Evolutionary conservation across 768 basidiomycete species (phyloP).

Genomic region (Chalciporus piperatus): DNA sequence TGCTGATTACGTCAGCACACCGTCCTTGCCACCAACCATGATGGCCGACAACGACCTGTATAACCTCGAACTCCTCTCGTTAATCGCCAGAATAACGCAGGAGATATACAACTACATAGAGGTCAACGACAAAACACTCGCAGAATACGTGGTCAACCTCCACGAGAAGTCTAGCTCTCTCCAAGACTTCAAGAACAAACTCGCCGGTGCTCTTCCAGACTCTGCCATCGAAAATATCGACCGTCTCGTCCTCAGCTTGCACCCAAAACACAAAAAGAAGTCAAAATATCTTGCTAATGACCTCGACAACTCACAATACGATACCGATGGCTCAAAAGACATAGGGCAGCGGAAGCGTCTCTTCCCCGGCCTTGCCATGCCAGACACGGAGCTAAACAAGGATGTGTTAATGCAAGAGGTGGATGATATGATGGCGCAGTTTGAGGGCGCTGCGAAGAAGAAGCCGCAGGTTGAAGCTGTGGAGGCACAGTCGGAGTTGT

Average conservation of each 20-base stretch:
- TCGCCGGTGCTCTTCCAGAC: constrained; percentile 80
- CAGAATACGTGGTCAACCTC: constrained; percentile 91
- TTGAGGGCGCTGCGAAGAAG: constrained; percentile 69
- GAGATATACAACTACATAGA: constrained; percentile 88
- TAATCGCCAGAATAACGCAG: constrained; percentile 88
- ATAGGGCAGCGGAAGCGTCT: constrained; percentile 76
- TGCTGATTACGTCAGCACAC: constrained; percentile 21
- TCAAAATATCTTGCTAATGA: constrained; percentile 38
- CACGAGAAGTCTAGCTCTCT: constrained; percentile 83
- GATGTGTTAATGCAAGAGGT: constrained; percentile 87
- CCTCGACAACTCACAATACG: constrained; percentile 31
- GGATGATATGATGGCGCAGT: constrained; percentile 82
- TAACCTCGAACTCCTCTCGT: constrained; percentile 88
- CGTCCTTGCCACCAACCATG: constrained; percentile 10
- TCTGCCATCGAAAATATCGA: constrained; percentile 92
- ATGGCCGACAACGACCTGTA: constrained; percentile 81
- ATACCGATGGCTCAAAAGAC: constrained; percentile 42
- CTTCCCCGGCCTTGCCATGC: constrained; percentile 86
- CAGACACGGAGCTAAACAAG: constrained; percentile 66
- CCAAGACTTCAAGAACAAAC: constrained; percentile 75
- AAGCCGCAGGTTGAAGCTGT: constrained; percentile 42
- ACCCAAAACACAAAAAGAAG: constrained; percentile 91
- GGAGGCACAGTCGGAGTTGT: constrained; percentile 49
- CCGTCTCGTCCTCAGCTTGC: constrained; percentile 89
- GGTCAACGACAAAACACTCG: constrained; percentile 86